Percentiles rank a stretch among this genome's conserved stretches.
These are phyloP conservation scores for Aspergillus vadensis DNA, from an alignment of 2,329 filamentous ascomycete genomes.

Conservation along the genomic window DNA sequence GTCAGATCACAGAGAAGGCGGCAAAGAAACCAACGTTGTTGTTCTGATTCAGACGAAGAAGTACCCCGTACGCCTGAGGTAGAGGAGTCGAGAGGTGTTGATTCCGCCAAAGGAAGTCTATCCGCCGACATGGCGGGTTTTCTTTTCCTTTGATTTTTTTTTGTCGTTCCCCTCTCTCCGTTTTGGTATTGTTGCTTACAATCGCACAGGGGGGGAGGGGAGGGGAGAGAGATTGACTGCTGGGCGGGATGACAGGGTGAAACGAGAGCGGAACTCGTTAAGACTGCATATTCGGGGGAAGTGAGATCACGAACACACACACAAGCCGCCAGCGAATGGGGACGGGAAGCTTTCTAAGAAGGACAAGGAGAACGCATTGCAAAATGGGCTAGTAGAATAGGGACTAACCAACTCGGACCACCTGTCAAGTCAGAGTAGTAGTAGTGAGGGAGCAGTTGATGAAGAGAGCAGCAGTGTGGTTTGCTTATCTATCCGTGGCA, in stretches of 20 bases:
- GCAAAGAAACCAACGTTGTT: constrained; percentile 21
- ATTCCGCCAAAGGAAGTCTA: constrained; percentile 19
- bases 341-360: neutral
- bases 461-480: constrained; percentile 1
- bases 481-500: constrained; percentile 11
- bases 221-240: neutral
- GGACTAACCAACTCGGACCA: constrained; percentile 1
- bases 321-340: constrained; percentile 8
- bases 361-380: constrained; percentile 12
- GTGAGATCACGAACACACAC: constrained; percentile 7
- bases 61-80: constrained; percentile 10
- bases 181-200: neutral
- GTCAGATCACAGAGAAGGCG: neutral
- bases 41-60: constrained; percentile 15
- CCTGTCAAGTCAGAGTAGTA: neutral
- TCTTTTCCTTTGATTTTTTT: neutral
- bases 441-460: neutral
- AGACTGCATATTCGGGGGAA: constrained; percentile 16
- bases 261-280: constrained; percentile 14
- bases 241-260: constrained; percentile 12
- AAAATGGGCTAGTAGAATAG: constrained; percentile 1
- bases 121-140: constrained; percentile 22
- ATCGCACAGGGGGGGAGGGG: neutral
- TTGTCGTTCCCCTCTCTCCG: neutral
- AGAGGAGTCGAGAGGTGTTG: constrained; percentile 17